These are phyloP conservation scores for Xylogone sp. DNA, from an alignment of 2,329 filamentous ascomycete species.

Conservation along the genomic window DNA sequence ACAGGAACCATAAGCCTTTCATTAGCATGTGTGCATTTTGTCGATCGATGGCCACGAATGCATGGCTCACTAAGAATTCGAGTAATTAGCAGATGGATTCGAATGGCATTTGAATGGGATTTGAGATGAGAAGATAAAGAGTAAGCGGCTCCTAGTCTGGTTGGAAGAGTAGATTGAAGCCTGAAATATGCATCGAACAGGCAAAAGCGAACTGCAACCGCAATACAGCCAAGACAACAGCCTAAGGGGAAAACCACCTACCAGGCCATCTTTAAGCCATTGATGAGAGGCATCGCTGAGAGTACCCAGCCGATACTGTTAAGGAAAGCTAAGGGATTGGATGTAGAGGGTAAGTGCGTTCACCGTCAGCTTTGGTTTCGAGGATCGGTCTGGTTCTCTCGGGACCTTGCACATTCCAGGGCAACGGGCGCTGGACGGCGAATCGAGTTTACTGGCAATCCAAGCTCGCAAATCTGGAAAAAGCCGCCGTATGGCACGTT, in stretches of 20 bases:
- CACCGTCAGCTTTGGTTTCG: not conserved
- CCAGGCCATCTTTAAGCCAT: slow-evolving; percentile 72
- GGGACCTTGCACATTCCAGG: too few relatives aligned
- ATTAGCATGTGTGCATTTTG: slow-evolving; percentile 66
- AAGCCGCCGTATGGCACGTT: not conserved
- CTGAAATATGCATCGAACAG: not conserved
- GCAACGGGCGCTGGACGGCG: too few relatives aligned
- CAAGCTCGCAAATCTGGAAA: too few relatives aligned
- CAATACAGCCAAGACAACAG: not conserved
- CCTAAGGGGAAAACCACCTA: slow-evolving; percentile 36
- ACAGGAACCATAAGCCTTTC: slow-evolving; percentile 68
- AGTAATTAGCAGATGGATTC: slow-evolving; percentile 13
- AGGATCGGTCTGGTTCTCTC: not conserved
- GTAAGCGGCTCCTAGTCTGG: not conserved
- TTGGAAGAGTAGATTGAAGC: not conserved
- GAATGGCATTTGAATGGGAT: not conserved
- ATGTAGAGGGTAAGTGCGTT: not conserved
- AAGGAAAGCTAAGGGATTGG: slow-evolving; percentile 3
- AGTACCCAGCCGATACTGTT: slow-evolving; percentile 6
- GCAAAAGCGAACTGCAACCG: not conserved
- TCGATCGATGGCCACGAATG: slow-evolving; percentile 72
- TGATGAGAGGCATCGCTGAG: slow-evolving; percentile 60
- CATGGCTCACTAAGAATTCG: slow-evolving; percentile 57
- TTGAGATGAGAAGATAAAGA: slow-evolving; percentile 8
- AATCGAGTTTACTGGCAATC: too few relatives aligned